These are phyloP conservation scores for Botrytis fabae DNA, from an alignment of 2,329 filamentous ascomycete genomes.

Conservation along the genomic window DNA sequence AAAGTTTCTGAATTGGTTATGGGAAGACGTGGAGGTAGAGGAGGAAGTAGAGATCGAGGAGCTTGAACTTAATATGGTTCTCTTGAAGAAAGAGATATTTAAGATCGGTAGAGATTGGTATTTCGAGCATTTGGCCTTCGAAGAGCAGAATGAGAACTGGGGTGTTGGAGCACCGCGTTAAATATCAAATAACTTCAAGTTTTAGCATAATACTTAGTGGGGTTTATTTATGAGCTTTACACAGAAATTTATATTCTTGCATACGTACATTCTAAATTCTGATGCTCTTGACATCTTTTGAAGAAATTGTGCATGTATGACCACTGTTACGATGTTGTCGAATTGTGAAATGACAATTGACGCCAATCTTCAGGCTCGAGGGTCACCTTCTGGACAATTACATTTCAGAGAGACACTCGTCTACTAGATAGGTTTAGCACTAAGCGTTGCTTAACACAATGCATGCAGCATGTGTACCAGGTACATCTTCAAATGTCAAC, in stretches of 20 bases:
- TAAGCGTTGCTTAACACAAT: background rate
- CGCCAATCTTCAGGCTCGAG: background rate
- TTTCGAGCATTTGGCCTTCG: background rate
- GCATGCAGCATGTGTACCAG: background rate
- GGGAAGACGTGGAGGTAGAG: conserved; percentile 1
- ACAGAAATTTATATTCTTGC: background rate
- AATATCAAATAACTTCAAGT: background rate
- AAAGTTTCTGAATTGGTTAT: background rate
- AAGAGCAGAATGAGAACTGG: background rate
- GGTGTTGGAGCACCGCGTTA: background rate
- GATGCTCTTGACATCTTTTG: background rate
- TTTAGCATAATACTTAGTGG: background rate
- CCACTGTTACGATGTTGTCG: background rate
- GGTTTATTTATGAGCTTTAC: background rate
- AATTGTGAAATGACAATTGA: background rate
- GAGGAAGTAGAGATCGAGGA: conserved; percentile 6
- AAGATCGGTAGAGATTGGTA: conserved; percentile 8
- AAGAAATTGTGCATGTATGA: background rate
- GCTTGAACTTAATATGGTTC: background rate
- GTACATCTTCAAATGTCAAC: background rate
- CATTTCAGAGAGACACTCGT: background rate
- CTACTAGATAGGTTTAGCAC: background rate
- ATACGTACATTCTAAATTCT: background rate
- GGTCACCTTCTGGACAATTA: accelerated
- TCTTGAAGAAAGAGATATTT: background rate